Evolutionary conservation across 2,329 filamentous ascomycete species (phyloP).

Genomic region (Epichloe typhina): DNA sequence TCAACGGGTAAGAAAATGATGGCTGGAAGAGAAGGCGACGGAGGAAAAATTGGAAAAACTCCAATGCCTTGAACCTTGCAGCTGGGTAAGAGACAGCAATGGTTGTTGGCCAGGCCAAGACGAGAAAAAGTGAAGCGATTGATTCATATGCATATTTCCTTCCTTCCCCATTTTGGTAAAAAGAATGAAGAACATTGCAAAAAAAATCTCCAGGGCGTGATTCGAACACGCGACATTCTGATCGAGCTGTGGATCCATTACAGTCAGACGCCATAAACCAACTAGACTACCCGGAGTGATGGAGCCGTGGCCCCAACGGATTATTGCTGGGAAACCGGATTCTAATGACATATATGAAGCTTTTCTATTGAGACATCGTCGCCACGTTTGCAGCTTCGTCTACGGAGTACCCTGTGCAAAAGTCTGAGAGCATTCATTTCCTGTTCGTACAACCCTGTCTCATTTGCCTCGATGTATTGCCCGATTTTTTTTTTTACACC

Average conservation of each 20-base stretch:
- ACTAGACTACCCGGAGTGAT: constrained; percentile 16
- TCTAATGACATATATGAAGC: neutral
- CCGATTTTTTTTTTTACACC: neutral
- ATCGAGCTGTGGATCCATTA: constrained; percentile 12
- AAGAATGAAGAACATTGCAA: neutral
- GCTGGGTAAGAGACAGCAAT: no score
- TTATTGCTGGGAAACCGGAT: fast-evolving
- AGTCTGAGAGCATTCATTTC: neutral
- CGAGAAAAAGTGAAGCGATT: no score
- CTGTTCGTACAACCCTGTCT: neutral
- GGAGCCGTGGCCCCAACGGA: neutral
- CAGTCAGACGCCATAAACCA: constrained; percentile 18
- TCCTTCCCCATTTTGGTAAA: no score
- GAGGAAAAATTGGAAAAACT: no score
- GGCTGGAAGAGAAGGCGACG: no score
- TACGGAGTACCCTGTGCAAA: no score
- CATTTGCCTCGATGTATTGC: no score
- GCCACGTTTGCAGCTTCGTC: no score
- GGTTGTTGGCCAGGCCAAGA: no score
- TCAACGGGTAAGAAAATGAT: no score
- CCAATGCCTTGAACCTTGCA: no score
- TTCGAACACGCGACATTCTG: constrained; percentile 18
- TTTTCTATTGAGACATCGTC: neutral
- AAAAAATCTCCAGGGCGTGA: constrained; percentile 16
- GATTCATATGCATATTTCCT: no score